Evolutionary conservation across 768 basidiomycete genomes (phyloP).

Genomic region (Phaeolepiota aurea): DNA sequence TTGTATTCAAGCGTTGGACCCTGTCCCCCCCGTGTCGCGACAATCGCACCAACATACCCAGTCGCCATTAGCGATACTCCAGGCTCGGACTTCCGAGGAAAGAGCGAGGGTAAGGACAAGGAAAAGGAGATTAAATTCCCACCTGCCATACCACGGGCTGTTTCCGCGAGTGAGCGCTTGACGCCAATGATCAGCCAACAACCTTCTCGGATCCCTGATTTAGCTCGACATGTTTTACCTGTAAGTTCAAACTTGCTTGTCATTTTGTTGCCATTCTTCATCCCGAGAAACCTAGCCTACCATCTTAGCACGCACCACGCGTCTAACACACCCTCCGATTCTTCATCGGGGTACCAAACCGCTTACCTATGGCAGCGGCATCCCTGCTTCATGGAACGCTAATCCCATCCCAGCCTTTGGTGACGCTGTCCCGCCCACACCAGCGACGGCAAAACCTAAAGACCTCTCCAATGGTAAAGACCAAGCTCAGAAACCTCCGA

Average conservation of each 20-base stretch:
- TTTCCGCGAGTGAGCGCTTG: conserved; percentile 39
- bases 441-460: conserved; percentile 19
- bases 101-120: conserved; percentile 24
- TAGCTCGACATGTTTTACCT: conserved; percentile 59
- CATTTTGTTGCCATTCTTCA: conserved; percentile 3
- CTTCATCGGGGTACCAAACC: conserved; percentile 44
- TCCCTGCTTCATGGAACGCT: conserved; percentile 47
- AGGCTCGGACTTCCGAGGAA: conserved; percentile 11
- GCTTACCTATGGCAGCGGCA: conserved; percentile 37
- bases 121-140: conserved; percentile 51
- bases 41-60: conserved; percentile 63
- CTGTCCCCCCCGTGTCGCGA: conserved; percentile 50
- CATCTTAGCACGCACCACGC: conserved; percentile 50
- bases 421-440: conserved; percentile 17
- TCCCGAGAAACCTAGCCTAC: conserved; percentile 32
- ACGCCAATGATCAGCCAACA: conserved; percentile 61
- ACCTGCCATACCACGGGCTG: conserved; percentile 32
- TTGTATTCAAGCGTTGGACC: conserved; percentile 52
- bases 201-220: conserved; percentile 53
- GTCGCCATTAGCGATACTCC: conserved; percentile 29
- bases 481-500: conserved; percentile 19
- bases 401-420: conserved; percentile 22
- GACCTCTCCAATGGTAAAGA: conserved; percentile 19
- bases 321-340: conserved; percentile 58
- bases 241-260: conserved; percentile 30